phyloP scores from a whole-genome alignment of 495 filamentous ascomycete species.

The Glonium stellatum region DNA sequence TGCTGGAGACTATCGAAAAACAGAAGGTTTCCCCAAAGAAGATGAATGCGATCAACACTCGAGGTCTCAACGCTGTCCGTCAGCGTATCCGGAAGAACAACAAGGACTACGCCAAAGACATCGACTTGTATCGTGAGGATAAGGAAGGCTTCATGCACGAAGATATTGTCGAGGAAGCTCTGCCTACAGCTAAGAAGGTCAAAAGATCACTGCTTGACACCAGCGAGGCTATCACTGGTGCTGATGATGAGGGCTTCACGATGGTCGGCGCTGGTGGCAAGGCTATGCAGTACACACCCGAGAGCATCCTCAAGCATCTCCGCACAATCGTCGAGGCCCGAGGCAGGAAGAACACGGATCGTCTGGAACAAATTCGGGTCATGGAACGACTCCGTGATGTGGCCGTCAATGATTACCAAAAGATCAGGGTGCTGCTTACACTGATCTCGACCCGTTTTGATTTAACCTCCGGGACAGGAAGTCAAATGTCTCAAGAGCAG shows the following conservation, averaged over 20 bases:
- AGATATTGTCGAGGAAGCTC: conserved; percentile 64
- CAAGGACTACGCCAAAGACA: conserved; percentile 80
- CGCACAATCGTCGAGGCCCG: conserved; percentile 86
- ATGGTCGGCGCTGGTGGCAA: conserved; percentile 82
- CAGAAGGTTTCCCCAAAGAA: conserved; percentile 95
- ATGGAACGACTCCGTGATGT: conserved; percentile 96
- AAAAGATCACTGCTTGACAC: conserved; percentile 32
- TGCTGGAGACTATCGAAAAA: conserved; percentile 88
- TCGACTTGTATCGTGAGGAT: conserved; percentile 79
- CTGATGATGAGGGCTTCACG: conserved; percentile 73
- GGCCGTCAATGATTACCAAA: conserved; percentile 82
- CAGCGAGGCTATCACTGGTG: conserved; percentile 40
- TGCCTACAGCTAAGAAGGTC: conserved; percentile 43
- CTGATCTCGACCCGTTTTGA: conserved; percentile 94
- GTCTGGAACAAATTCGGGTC: conserved; percentile 83
- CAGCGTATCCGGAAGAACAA: conserved; percentile 98
- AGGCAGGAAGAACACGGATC: conserved; percentile 98
- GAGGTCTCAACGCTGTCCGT: conserved; percentile 91
- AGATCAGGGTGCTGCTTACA: conserved; percentile 84
- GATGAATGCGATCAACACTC: conserved; percentile 94
- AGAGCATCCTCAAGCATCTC: conserved; percentile 97
- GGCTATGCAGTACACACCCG: conserved; percentile 81
- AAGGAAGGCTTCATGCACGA: conserved; percentile 83
- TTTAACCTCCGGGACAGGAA: conserved; percentile 70
- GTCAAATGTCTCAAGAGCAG: conserved; percentile 89